phyloP scores from a whole-genome alignment of 805 yeast species.

The Teunomyces lycoperdinae region DNA sequence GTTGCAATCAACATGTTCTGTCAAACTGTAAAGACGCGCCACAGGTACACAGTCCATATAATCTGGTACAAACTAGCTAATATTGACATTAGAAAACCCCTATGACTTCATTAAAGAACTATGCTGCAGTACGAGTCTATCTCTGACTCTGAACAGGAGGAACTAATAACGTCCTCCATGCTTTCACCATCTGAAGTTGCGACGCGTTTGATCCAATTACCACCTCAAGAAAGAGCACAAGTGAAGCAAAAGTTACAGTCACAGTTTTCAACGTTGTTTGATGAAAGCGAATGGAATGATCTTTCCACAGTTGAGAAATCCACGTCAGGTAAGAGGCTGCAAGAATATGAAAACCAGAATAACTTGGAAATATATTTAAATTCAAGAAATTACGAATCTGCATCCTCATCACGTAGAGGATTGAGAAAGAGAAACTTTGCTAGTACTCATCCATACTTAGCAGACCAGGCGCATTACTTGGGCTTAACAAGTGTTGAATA shows the following conservation, averaged over 20 bases:
- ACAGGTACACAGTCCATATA: not conserved
- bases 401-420: conserved; percentile 21
- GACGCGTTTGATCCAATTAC: not conserved
- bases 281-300: conserved; percentile 6
- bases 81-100: not conserved
- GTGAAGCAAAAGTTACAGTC: not conserved
- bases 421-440: conserved; percentile 42
- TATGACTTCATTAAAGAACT: not conserved
- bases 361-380: conserved; percentile 14
- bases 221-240: not conserved
- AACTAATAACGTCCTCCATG: conserved; percentile 10
- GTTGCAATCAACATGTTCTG: not conserved
- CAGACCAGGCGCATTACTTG: conserved; percentile 44
- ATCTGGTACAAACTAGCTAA: not conserved
- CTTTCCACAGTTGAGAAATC: conserved; percentile 1
- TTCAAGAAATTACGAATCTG: conserved; percentile 10
- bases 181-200: conserved; percentile 8
- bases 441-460: conserved; percentile 43
- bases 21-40: not conserved
- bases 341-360: conserved; percentile 10
- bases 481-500: conserved; percentile 35
- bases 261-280: conserved; percentile 2
- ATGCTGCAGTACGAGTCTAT: conserved; percentile 13
- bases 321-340: not conserved
- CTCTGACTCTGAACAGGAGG: conserved; percentile 31